These are phyloP conservation scores for Microbotryum lychnidis-dioicae DNA, from an alignment of 1,284 basidiomycete genomes.

Conservation along the genomic window DNA sequence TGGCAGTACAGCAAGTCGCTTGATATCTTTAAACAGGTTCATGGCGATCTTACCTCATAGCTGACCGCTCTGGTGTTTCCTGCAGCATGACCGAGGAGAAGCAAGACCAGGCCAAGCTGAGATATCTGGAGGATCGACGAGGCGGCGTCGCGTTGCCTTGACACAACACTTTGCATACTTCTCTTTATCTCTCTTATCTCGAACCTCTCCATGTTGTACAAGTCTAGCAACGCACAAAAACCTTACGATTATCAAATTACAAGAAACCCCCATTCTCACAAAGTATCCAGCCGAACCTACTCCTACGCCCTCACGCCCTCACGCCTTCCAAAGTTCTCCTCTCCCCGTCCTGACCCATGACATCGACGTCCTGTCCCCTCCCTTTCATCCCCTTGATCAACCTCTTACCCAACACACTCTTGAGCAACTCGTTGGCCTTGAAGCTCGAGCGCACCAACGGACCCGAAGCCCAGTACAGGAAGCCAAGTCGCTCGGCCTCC, in stretches of 20 bases:
- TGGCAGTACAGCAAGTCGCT: slow-evolving; percentile 27
- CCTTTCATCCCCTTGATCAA: slow-evolving; percentile 34
- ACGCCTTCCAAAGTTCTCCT: slow-evolving; percentile 21
- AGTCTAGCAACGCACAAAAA: no score
- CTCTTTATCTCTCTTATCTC: no score
- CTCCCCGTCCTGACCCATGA: slow-evolving; percentile 2
- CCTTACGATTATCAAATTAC: no score
- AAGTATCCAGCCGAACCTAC: not conserved
- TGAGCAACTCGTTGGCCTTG: slow-evolving; percentile 56
- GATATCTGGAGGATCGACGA: slow-evolving; percentile 18
- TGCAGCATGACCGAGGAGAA: slow-evolving; percentile 32
- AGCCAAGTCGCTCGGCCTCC: slow-evolving; percentile 84
- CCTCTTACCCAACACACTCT: slow-evolving; percentile 29
- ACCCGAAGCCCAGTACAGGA: slow-evolving; percentile 94
- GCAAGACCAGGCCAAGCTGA: slow-evolving; percentile 30
- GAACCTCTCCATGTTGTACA: no score
- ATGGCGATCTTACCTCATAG: not conserved
- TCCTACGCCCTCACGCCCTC: slow-evolving; percentile 13
- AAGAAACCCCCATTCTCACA: no score
- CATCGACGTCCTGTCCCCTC: slow-evolving; percentile 8
- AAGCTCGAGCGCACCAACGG: slow-evolving; percentile 94
- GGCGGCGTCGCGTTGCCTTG: no score
- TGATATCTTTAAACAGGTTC: not conserved
- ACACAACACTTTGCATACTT: no score
- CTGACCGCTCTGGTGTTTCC: not conserved